Percentiles rank a stretch among this genome's conserved stretches.
phyloP scores from a whole-genome alignment of 352 stramenopile genomes.

The Albugo candida region DNA sequence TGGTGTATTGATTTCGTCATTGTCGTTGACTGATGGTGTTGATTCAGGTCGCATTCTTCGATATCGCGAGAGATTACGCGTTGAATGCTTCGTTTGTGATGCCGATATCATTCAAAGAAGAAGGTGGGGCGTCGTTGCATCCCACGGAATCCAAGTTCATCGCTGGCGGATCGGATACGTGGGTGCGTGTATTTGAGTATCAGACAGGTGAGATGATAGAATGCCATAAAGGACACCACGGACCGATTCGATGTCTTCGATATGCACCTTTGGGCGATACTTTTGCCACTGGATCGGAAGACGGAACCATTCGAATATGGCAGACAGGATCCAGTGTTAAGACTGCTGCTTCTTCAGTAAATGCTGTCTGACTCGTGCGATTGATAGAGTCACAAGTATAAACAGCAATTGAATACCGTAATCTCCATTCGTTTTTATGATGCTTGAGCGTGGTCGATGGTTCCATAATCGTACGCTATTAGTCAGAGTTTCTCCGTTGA shows the following conservation, averaged over 20 bases:
- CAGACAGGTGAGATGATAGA: conserved; percentile 82
- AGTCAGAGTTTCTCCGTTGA: too few relatives aligned
- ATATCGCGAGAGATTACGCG: conserved; percentile 16
- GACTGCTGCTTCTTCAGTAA: too few relatives aligned
- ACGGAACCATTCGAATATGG: conserved; percentile 97
- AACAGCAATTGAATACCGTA: too few relatives aligned
- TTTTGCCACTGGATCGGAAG: conserved; percentile 93
- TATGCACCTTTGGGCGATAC: conserved; percentile 85
- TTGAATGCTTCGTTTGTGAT: conserved; percentile 36
- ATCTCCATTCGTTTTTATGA: too few relatives aligned
- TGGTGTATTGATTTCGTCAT: not conserved
- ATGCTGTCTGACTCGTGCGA: too few relatives aligned
- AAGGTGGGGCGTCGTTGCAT: conserved; percentile 80
- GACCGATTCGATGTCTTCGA: conserved; percentile 90
- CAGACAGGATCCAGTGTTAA: conserved; percentile 29
- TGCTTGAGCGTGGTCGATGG: too few relatives aligned
- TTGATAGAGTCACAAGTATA: too few relatives aligned
- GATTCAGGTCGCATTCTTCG: conserved; percentile 86
- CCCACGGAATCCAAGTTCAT: conserved; percentile 75
- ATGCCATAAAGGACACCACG: conserved; percentile 95
- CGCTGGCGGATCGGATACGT: conserved; percentile 87
- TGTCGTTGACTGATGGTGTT: not conserved
- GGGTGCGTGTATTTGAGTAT: conserved; percentile 93
- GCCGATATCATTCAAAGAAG: conserved; percentile 82
- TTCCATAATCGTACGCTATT: too few relatives aligned